Evolutionary conservation across 768 basidiomycete species (phyloP), one percentile per base, ranked within the genome.

Genomic region (Naganishia antarctica): DNA sequence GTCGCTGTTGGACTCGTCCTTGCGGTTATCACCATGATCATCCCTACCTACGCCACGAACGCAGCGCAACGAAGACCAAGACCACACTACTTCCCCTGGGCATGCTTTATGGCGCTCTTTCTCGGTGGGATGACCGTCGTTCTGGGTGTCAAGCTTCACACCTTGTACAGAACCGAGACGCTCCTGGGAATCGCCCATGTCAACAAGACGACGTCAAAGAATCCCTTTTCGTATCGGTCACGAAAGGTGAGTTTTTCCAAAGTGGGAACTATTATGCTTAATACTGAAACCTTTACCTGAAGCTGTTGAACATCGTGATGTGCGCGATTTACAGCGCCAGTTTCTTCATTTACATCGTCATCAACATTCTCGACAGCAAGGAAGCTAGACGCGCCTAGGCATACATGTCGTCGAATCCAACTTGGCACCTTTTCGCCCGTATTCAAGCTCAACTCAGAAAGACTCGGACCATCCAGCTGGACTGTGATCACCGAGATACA

Each of bases 11-110:
- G 53, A 2, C 26, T 64, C 2, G 9, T 29, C 23, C 41, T 64
- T 23, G 31, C 43, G 23, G 23, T 59, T 23, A 40, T 64, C 57
- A 25, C 41, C 29, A 51, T 59, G 51, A 46, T 64, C 44, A 40
- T 64, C 29, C 63, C 63, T 3, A 59, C 51, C 15, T 53, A 64
- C 34, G 63, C 43, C 2, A 64, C 63, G 11, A 64, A 64, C 63
- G 53, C 53, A 25, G 25, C 21, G 12, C 43, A 40, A n/a, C 41
- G 41, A 4, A n/a, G 26, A 34, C 44, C 63, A 18, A 43, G 63
- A 47, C 63, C 63, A 15, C 63, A 64, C 32, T 64, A 57, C 32
- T 58, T 46, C 28, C 53, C 53, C 31, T 64, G 51, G 63, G 45
- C 57, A 3, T 1, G 46, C 26, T 29, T 45, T n/a, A 47, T 60